Base-by-base conservation (phyloP, 2,329 filamentous ascomycete genomes). In the Hawksworthiomyces lignivorus region DNA sequence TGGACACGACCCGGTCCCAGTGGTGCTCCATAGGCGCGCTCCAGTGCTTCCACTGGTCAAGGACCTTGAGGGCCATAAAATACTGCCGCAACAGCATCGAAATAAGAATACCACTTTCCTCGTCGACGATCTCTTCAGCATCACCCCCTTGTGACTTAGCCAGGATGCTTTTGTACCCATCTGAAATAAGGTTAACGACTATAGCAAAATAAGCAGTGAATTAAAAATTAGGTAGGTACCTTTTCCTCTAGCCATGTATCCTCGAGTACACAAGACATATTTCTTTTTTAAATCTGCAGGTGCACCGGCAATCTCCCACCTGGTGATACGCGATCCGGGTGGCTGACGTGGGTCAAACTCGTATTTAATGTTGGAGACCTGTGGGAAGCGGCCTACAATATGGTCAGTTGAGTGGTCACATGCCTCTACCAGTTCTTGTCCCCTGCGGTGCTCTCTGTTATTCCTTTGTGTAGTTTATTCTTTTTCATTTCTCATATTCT, bases 191-290 rank as follows among this genome's bases (percentile, higher is more conserved):
- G 33, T 34, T 11, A 36, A 34, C 14, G 20, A 12, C 12, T 7
- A 18, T 14, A 21, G 8, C n/a, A n/a, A 17, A 15, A 17, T 26
- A 17, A 11, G 7, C 12, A 26, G 24, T 26, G 12, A 26, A 8
- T 12, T 8, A n/a, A 28, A 2, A 18, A 2, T n/a, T 12, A 26
- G 15, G 20, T 4, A 27, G 11, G 12, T 26, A 70, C 68, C 68
- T 60, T 90, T 92, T 17, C 88, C 88, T 27, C 86, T 76, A 4
- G 75, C 82, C 87, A 95, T 94, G 57, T 95, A 96, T 0, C 86
- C 87, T 43, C 88, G 69, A 0, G 88, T 96, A 8, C 82, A 83
- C 3, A 95, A 67, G 1, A 73, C 72, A 55, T 94, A 95, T 28
- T 77, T 67, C 46, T 64, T 75, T 17, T 78, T 67, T 10, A 73